These are phyloP conservation scores for Garcia nutans DNA, from an alignment of 345 rosid genomes.

Conservation along the genomic window DNA sequence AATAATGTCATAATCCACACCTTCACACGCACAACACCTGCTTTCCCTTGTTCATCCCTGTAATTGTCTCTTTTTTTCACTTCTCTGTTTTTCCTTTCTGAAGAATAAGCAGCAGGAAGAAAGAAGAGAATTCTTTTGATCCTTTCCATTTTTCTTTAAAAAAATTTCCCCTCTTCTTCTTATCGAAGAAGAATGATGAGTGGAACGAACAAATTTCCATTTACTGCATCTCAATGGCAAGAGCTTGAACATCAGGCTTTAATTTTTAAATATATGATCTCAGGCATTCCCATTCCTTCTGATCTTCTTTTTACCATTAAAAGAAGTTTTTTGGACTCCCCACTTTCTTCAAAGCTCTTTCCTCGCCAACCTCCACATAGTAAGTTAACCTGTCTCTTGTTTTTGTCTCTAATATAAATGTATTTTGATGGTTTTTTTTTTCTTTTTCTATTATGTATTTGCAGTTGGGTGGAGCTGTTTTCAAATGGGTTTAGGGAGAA, in stretches of 20 bases:
- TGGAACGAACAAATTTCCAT: slow-evolving; percentile 54
- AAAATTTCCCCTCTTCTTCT: background rate
- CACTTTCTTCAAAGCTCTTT: slow-evolving; percentile 46
- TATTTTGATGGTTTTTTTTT: background rate
- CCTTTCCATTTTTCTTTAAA: background rate
- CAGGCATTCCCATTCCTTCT: slow-evolving; percentile 73
- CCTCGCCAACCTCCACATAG: slow-evolving; percentile 54
- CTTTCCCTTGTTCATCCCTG: slow-evolving; percentile 7
- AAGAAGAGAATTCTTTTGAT: background rate
- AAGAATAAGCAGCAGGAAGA: no score
- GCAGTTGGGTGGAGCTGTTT: slow-evolving; percentile 79
- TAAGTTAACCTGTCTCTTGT: slow-evolving; percentile 21
- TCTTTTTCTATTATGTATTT: slow-evolving; percentile 8
- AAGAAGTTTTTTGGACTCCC: slow-evolving; percentile 52
- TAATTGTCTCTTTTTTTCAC: slow-evolving; percentile 11
- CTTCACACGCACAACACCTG: background rate
- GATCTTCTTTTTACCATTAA: slow-evolving; percentile 75
- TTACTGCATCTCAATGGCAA: slow-evolving; percentile 85
- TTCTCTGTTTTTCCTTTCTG: background rate
- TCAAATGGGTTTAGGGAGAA: slow-evolving; percentile 72
- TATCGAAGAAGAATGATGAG: slow-evolving; percentile 22
- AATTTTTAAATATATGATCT: slow-evolving; percentile 71
- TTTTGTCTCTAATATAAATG: background rate
- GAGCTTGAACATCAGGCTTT: slow-evolving; percentile 92
- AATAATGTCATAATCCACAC: background rate